Percentiles rank a stretch among this genome's conserved stretches.
These are phyloP conservation scores for Fusarium guadeloupense DNA, from an alignment of 2,329 filamentous ascomycete genomes.

Conservation along the genomic window DNA sequence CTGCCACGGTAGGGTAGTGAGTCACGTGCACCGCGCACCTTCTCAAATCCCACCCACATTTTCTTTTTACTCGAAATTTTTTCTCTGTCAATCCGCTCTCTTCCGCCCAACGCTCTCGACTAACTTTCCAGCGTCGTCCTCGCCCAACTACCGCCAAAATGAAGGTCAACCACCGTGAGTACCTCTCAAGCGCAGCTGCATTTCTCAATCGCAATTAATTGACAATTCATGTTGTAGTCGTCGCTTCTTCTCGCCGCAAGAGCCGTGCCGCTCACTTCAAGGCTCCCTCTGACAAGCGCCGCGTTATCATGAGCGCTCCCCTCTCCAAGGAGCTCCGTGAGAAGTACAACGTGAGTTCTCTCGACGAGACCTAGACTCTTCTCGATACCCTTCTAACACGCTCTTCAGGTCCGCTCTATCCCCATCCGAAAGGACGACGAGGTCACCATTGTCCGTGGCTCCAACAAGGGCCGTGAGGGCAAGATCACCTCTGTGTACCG, in stretches of 20 bases:
- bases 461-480: conserved; percentile 97
- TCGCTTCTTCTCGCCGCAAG: conserved; percentile 91
- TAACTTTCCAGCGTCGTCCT: conserved; percentile 38
- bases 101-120: conserved; percentile 48
- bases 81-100: conserved; percentile 32
- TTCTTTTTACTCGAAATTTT: conserved; percentile 16
- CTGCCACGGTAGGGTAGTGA: conserved; percentile 7
- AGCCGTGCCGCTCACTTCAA: conserved; percentile 98
- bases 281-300: conserved; percentile 92
- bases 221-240: conserved; percentile 52
- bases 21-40: conserved; percentile 48
- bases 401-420: conserved; percentile 83
- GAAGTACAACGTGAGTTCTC: conserved; percentile 90
- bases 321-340: conserved; percentile 97
- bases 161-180: conserved; percentile 74
- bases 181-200: not conserved
- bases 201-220: conserved; percentile 4
- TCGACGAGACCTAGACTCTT: not conserved
- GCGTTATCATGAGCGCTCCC: conserved; percentile 96
- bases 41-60: conserved; percentile 46
- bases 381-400: conserved; percentile 1
- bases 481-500: conserved; percentile 98
- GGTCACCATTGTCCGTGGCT: conserved; percentile 89
- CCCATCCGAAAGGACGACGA: conserved; percentile 98
- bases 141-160: conserved; percentile 62